Conservation (phyloP, 345 rosid genomes). For the Gossypium turneri region DNA sequence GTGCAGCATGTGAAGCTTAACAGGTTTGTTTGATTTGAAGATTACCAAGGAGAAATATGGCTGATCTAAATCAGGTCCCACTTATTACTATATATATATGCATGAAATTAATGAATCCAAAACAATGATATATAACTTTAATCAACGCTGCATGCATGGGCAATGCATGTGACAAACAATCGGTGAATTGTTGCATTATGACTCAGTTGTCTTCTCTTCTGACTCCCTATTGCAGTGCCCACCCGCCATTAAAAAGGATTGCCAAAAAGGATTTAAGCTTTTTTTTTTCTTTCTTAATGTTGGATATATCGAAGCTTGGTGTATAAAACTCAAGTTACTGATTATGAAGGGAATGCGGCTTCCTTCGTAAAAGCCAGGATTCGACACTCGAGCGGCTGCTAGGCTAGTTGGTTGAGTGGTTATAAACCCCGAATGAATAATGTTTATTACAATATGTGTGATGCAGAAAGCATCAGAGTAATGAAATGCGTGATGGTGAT, state of each 20-base stretch:
- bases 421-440: background rate
- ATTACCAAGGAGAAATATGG: background rate
- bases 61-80: slow-evolving; percentile 19
- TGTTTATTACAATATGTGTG: background rate
- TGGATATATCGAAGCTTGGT: background rate
- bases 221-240: background rate
- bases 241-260: background rate
- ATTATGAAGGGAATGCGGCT: background rate
- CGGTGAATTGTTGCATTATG: slow-evolving; percentile 25
- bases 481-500: background rate
- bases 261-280: background rate
- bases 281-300: background rate
- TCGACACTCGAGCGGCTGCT: background rate
- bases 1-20: slow-evolving; percentile 17
- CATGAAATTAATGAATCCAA: slow-evolving; percentile 15
- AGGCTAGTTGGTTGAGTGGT: background rate
- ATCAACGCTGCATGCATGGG: slow-evolving; percentile 22
- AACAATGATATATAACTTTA: background rate
- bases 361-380: background rate
- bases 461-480: background rate
- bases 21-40: background rate
- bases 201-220: slow-evolving; percentile 18
- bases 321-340: background rate
- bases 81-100: background rate
- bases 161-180: slow-evolving; percentile 32